phyloP scores from a whole-genome alignment of 768 basidiomycete genomes.

The Fibroporia radiculosa region DNA sequence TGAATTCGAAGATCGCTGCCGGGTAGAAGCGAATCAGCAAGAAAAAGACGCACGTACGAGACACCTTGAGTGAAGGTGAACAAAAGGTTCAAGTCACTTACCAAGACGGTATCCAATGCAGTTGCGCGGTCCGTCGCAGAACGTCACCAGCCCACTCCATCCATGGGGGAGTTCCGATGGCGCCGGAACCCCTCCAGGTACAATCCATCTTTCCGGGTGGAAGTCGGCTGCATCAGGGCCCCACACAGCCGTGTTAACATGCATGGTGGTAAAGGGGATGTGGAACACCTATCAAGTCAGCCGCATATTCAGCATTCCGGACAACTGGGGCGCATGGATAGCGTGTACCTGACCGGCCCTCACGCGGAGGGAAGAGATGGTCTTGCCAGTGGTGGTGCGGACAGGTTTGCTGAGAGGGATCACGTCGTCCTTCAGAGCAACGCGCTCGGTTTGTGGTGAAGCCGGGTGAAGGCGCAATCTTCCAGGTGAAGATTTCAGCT shows the following conservation, averaged over 20 bases:
- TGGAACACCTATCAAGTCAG: conserved; percentile 22
- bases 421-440: conserved; percentile 32
- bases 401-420: conserved; percentile 33
- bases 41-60: too few species aligned
- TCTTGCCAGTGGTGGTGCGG: conserved; percentile 20
- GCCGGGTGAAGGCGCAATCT: conserved; percentile 36
- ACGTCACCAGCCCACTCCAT: conserved; percentile 30
- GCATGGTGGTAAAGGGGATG: conserved; percentile 20
- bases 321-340: conserved; percentile 1
- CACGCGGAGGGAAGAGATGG: conserved; percentile 23
- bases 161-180: conserved; percentile 26
- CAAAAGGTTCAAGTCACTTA: conserved; percentile 10
- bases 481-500: background rate
- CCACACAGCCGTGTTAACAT: conserved; percentile 21
- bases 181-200: conserved; percentile 21
- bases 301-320: background rate
- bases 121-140: conserved; percentile 35
- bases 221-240: conserved; percentile 22
- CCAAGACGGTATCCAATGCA: conserved; percentile 35
- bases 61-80: too few species aligned
- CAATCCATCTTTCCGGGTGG: conserved; percentile 24
- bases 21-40: background rate
- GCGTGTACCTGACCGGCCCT: conserved; percentile 30
- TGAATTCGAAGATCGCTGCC: conserved; percentile 32
- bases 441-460: conserved; percentile 32